Percentiles rank a stretch among this genome's conserved stretches.
Conservation (phyloP, 2,329 filamentous ascomycete species). For the Talaromyces sp. region DNA sequence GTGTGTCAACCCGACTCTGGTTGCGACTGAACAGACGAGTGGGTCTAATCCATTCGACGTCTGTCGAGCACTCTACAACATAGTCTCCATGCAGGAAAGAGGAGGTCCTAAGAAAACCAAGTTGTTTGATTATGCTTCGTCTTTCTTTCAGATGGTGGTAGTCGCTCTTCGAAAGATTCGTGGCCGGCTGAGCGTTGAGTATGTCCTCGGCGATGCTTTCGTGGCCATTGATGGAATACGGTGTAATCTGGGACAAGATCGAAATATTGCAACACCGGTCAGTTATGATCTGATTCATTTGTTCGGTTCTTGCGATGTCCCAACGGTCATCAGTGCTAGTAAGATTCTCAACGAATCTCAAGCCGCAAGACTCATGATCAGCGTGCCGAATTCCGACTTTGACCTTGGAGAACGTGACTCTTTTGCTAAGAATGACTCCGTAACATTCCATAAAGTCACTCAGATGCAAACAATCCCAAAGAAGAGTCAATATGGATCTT, state of each 20-base stretch:
- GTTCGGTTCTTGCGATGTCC: slow-evolving; percentile 1
- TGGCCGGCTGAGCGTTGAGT: slow-evolving; percentile 13
- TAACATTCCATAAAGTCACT: slow-evolving; percentile 10
- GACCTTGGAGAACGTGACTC: not conserved
- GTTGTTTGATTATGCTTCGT: slow-evolving; percentile 15
- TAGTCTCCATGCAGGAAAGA: slow-evolving; percentile 16
- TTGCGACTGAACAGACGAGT: not conserved
- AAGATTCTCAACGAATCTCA: slow-evolving; percentile 11
- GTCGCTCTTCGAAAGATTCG: slow-evolving; percentile 16
- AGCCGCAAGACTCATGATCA: slow-evolving; percentile 13
- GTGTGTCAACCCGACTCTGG: slow-evolving; percentile 15
- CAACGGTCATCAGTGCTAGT: slow-evolving; percentile 5
- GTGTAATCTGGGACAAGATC: not conserved
- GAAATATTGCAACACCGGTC: not conserved
- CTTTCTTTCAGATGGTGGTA: slow-evolving; percentile 18
- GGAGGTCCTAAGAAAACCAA: slow-evolving; percentile 16
- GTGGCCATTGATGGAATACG: slow-evolving; percentile 11
- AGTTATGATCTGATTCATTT: slow-evolving; percentile 17
- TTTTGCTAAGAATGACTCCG: not conserved
- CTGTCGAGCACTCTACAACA: slow-evolving; percentile 5
- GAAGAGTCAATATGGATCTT: not conserved
- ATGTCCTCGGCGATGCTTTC: slow-evolving; percentile 1
- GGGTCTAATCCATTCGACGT: slow-evolving; percentile 12
- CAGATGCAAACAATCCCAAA: slow-evolving; percentile 8
- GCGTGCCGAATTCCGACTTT: not conserved